phyloP scores from a whole-genome alignment of 768 basidiomycete genomes.

The Agrocybe praecox region DNA sequence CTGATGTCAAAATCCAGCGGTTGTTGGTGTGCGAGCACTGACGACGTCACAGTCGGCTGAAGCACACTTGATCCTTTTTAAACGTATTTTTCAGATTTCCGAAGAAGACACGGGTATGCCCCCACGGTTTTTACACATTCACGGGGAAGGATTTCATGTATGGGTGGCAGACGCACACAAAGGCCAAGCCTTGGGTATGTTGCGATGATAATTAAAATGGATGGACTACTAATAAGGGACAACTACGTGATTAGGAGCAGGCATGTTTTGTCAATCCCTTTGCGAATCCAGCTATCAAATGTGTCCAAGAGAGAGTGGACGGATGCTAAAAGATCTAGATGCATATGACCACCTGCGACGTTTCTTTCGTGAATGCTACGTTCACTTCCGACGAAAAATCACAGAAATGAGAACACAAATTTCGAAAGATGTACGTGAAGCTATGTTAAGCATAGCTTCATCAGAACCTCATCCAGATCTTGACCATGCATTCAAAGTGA shows the following conservation, averaged over 20 bases:
- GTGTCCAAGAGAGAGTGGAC: not conserved
- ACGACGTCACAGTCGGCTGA: slow-evolving; percentile 25
- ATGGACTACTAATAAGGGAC: not conserved
- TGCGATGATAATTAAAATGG: not conserved
- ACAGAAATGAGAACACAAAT: slow-evolving; percentile 5
- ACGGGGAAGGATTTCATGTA: slow-evolving; percentile 17
- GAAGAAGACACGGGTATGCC: slow-evolving; percentile 17
- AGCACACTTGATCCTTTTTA: slow-evolving; percentile 24
- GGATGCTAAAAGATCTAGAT: slow-evolving; percentile 1
- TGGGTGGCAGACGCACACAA: slow-evolving; percentile 27
- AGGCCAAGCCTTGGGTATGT: slow-evolving; percentile 23
- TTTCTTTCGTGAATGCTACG: slow-evolving; percentile 20
- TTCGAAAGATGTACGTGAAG: slow-evolving; percentile 5
- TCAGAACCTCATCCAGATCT: slow-evolving; percentile 16
- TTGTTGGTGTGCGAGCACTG: slow-evolving; percentile 21
- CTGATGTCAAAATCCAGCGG: slow-evolving; percentile 13
- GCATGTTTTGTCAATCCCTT: not conserved
- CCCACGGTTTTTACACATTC: not conserved
- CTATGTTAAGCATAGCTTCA: slow-evolving; percentile 27
- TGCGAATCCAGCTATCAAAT: not conserved
- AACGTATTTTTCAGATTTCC: slow-evolving; percentile 20
- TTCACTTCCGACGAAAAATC: slow-evolving; percentile 24
- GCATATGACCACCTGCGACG: slow-evolving; percentile 28
- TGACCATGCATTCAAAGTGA: slow-evolving; percentile 11
- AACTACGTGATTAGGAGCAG: not conserved